Percentiles rank a stretch among this genome's conserved stretches.
Conservation (phyloP, 768 basidiomycete genomes). For the Rubroboletus satanas region DNA sequence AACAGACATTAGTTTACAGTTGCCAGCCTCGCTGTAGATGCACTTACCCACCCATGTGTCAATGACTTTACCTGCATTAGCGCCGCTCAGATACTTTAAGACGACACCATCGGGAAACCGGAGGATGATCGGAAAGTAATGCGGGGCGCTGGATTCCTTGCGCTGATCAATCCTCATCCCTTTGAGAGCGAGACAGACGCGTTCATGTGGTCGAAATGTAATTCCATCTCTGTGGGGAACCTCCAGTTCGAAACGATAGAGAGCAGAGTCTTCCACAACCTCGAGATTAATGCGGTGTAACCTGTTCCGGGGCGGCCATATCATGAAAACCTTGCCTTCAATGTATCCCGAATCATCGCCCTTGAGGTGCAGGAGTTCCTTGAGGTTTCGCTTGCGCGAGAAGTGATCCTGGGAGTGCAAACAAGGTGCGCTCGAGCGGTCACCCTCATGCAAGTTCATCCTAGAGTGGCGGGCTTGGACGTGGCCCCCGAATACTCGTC, state of each 20-base stretch:
- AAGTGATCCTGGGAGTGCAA: constrained; percentile 15
- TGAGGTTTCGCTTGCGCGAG: constrained; percentile 26
- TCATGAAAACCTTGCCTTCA: constrained; percentile 42
- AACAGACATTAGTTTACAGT: neutral
- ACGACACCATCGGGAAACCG: constrained; percentile 41
- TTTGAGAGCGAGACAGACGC: constrained; percentile 45
- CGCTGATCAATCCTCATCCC: constrained; percentile 37
- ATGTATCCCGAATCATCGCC: constrained; percentile 38
- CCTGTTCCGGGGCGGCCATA: constrained; percentile 35
- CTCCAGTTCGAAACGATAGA: constrained; percentile 37
- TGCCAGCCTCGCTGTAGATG: neutral
- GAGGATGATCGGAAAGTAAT: constrained; percentile 40
- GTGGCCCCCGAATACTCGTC: constrained; percentile 11
- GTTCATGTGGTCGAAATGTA: constrained; percentile 39
- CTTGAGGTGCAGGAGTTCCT: constrained; percentile 32
- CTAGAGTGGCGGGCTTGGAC: neutral
- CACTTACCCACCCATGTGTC: constrained; percentile 42
- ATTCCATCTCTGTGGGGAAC: constrained; percentile 35
- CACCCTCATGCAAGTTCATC: constrained; percentile 7
- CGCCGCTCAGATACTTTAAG: constrained; percentile 36
- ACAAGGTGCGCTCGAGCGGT: neutral
- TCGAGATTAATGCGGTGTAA: constrained; percentile 33
- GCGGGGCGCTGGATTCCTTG: constrained; percentile 24
- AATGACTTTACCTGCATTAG: constrained; percentile 28
- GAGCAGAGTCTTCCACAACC: constrained; percentile 9